A percentile compares a stretch with the other conserved stretches of the same genome.
phyloP scores from a whole-genome alignment of 2,329 filamentous ascomycete species.

The Fusarium burgessii region DNA sequence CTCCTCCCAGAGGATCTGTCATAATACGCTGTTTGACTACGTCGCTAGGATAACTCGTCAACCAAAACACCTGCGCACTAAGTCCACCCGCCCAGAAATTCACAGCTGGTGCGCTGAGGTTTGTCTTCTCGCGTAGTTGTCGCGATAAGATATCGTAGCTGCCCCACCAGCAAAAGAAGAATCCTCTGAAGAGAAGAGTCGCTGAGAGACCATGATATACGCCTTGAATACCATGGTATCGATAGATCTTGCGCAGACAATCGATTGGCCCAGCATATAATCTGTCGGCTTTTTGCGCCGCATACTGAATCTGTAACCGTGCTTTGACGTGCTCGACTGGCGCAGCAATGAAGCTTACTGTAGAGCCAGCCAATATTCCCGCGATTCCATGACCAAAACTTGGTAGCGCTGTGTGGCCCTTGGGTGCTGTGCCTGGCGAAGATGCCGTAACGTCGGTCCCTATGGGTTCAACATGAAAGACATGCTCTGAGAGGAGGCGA shows the following conservation, averaged over 20 bases:
- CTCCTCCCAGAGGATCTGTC: constrained; percentile 88
- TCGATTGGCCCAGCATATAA: constrained; percentile 90
- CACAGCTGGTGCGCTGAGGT: constrained; percentile 79
- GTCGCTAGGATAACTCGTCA: constrained; percentile 90
- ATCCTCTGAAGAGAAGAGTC: constrained; percentile 88
- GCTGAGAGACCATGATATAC: constrained; percentile 88
- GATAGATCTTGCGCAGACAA: constrained; percentile 77
- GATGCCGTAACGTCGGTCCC: constrained; percentile 29
- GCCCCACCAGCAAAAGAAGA: constrained; percentile 99
- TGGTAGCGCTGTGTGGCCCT: constrained; percentile 66
- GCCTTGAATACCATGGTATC: constrained; percentile 79
- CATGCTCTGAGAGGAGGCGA: constrained; percentile 80
- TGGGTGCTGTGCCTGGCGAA: constrained; percentile 19
- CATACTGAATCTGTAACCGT: constrained; percentile 93
- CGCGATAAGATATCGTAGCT: constrained; percentile 88
- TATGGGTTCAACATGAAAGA: constrained; percentile 70
- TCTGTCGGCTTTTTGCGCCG: constrained; percentile 79
- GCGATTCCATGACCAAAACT: constrained; percentile 87
- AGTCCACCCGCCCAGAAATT: constrained; percentile 98
- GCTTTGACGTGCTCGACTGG: constrained; percentile 97
- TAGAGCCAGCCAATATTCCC: constrained; percentile 86
- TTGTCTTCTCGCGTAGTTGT: constrained; percentile 73
- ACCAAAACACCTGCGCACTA: constrained; percentile 94
- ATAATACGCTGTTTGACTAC: constrained; percentile 97
- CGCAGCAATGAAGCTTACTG: constrained; percentile 91